Base-by-base conservation (phyloP, 2,329 filamentous ascomycete species). In the Ceratocystis harringtonii region DNA sequence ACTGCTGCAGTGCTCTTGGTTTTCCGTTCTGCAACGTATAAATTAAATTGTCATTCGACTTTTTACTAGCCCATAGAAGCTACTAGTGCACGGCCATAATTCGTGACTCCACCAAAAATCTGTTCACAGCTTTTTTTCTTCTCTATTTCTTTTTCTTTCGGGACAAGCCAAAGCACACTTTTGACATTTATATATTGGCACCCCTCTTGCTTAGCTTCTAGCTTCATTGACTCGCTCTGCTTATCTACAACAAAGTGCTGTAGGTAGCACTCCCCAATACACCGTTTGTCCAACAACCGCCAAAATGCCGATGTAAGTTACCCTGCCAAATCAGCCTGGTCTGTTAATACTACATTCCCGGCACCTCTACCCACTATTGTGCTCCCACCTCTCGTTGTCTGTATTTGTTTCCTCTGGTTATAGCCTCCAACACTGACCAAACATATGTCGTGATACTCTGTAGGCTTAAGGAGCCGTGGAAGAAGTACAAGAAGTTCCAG, bases 381-480 rank as follows among this genome's bases (percentile, higher is more conserved):
- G 52, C 12, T 41, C 19, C 43, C 1, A 17, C 25, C 3, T 41
- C 60, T n/a, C 41, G 44, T 41, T 25, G 44, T 19, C 32, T 7
- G 28, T n/a, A 12, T 30, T 45, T 19, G 32, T 3, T 15, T 52
- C 12, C 22, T 61, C 19, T 66, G 50, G 61, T 63, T 32, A 19
- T 69, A 41, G 36, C 15, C 36, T 41, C 36, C 12, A 15, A 12
- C 8, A 3, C 36, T 41, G 5, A 41, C 12, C 12, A 41, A 41
- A 41, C 10, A 41, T 41, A 3, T 3, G 12, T 12, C 12, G 36
- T 41, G 36, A 12, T 41, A 41, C 36, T 41, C 4, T 41, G 36
- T 41, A 85, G 83, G 86, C 86, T 91, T 75, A 83, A 87, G 72
- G 85, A 90, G 71, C 87, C 88, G 50, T 90, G 82, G 70, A 86